phyloP scores from a whole-genome alignment of 2,329 filamentous ascomycete species.

The Penicillium rolfsii region DNA sequence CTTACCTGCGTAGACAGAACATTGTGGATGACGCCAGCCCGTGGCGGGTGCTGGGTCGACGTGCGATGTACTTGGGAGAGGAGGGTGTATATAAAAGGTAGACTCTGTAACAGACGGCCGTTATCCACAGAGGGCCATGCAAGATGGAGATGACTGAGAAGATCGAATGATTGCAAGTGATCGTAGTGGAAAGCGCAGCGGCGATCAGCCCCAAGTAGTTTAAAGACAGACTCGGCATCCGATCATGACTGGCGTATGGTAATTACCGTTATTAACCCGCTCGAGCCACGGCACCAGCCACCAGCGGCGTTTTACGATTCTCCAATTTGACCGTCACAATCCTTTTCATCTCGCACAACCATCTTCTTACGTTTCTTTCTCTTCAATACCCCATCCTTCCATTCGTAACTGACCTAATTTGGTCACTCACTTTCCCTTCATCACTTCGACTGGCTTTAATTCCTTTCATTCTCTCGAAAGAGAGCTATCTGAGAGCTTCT shows the following conservation, averaged over 20 bases:
- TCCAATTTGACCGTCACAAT: constrained; percentile 25
- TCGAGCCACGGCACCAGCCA: constrained; percentile 16
- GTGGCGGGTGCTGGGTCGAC: neutral
- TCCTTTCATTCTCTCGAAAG: constrained; percentile 34
- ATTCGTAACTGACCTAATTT: constrained; percentile 13
- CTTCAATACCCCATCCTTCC: neutral
- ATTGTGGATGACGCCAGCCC: constrained; percentile 46
- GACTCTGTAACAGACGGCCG: neutral
- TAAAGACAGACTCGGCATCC: neutral
- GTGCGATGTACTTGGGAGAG: neutral
- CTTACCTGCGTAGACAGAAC: constrained; percentile 70
- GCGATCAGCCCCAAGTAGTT: neutral
- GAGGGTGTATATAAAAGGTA: neutral
- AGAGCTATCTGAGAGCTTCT: constrained; percentile 36
- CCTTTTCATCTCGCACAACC: constrained; percentile 30
- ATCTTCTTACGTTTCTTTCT: constrained; percentile 4
- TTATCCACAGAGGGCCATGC: constrained; percentile 2
- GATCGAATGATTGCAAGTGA: neutral
- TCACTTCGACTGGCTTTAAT: constrained; percentile 19
- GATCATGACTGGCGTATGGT: neutral
- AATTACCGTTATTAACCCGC: neutral
- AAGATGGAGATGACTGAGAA: neutral
- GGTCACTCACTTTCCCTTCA: constrained; percentile 22
- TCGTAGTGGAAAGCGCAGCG: neutral
- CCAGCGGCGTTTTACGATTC: constrained; percentile 13